Percentiles rank a stretch among this genome's conserved stretches.
Evolutionary conservation across 1,284 basidiomycete genomes (phyloP).

Genomic region (Irpex sp.): DNA sequence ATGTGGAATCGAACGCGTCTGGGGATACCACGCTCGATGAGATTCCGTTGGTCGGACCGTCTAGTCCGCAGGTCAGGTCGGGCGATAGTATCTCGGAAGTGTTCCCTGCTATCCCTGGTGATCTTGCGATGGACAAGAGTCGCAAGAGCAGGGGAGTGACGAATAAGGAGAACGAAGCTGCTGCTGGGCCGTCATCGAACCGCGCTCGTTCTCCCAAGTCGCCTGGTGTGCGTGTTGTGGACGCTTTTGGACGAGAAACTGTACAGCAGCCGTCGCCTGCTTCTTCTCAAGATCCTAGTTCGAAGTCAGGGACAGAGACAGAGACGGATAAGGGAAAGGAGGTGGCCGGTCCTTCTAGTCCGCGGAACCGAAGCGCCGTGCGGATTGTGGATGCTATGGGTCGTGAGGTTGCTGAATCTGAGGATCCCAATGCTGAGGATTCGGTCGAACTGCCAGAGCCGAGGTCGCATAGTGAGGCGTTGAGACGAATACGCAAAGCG

Average conservation of each 20-base stretch:
- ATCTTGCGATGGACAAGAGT: not conserved
- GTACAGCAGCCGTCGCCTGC: slow-evolving; percentile 14
- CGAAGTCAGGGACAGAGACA: slow-evolving; percentile 6
- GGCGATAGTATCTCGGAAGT: slow-evolving; percentile 11
- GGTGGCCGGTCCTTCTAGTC: slow-evolving; percentile 16
- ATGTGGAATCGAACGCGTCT: slow-evolving; percentile 39
- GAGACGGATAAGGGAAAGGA: slow-evolving; percentile 7
- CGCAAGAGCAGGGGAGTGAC: not conserved
- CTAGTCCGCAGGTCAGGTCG: not conserved
- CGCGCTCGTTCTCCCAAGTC: slow-evolving; percentile 20
- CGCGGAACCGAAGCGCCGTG: slow-evolving; percentile 40
- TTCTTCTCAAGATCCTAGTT: not conserved
- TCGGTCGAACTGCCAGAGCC: slow-evolving; percentile 19
- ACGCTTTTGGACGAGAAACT: slow-evolving; percentile 51
- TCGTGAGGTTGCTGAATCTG: slow-evolving; percentile 44
- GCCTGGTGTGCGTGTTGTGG: slow-evolving; percentile 53
- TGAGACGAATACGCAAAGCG: slow-evolving; percentile 52
- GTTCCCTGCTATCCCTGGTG: slow-evolving; percentile 4
- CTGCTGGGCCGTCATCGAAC: not conserved
- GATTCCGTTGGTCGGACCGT: slow-evolving; percentile 18
- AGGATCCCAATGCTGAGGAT: slow-evolving; percentile 21
- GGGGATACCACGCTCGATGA: slow-evolving; percentile 30
- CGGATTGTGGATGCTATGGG: slow-evolving; percentile 70
- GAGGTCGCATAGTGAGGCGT: slow-evolving; percentile 44
- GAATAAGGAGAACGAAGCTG: not conserved